Percentiles rank a stretch among this genome's conserved stretches.
Conservation (phyloP, 1,139 yeast species). For the Spencermartinsiella ligniputridi region DNA sequence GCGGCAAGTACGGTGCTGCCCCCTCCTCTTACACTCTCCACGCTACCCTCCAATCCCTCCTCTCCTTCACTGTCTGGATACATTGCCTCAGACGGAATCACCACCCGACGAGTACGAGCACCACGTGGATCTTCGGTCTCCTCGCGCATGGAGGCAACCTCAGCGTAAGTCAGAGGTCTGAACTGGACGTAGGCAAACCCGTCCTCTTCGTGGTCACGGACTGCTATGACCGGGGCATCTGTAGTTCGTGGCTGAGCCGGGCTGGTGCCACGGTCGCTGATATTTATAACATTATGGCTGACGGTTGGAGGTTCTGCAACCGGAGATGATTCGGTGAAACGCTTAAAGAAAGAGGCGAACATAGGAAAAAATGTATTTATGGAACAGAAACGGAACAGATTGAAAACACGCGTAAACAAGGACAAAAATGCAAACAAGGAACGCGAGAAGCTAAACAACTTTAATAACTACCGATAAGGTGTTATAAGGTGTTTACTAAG, state of each 20-base stretch:
- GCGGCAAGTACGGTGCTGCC: not conserved
- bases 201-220: conserved; percentile 26
- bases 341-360: not conserved
- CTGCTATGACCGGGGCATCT: conserved; percentile 6
- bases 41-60: conserved; percentile 2
- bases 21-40: not conserved
- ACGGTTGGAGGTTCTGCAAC: not conserved
- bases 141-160: conserved; percentile 38
- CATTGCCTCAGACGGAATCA: conserved; percentile 5
- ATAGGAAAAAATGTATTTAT: not conserved
- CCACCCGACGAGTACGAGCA: conserved; percentile 7
- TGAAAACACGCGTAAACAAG: not conserved
- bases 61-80: conserved; percentile 8
- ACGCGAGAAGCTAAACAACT: too few relatives aligned
- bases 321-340: not conserved
- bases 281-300: too few relatives aligned
- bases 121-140: conserved; percentile 8
- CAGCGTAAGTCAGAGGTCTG: conserved; percentile 48
- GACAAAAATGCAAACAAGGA: not conserved
- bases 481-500: too few relatives aligned
- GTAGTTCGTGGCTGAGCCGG: not conserved
- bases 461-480: too few relatives aligned
- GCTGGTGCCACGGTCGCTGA: not conserved
- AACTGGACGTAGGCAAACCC: conserved; percentile 44
- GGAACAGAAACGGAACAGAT: not conserved